Conservation (phyloP, 495 filamentous ascomycete genomes). For the Penicillium bovifimosum region DNA sequence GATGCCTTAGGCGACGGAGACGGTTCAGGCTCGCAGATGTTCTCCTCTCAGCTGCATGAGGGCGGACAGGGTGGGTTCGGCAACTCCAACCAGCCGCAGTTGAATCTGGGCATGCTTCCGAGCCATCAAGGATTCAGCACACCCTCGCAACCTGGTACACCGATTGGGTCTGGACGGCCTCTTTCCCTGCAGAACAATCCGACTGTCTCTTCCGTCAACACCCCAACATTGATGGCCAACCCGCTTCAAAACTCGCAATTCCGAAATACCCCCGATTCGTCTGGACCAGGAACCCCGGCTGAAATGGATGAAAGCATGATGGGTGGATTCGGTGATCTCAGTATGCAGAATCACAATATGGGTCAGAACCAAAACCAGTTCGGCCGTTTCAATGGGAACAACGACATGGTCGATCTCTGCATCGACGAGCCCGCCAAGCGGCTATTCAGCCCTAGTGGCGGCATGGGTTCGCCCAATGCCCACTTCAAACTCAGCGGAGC, state of each 20-base stretch:
- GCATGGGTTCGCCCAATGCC: conserved; percentile 61
- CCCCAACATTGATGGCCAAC: conserved; percentile 71
- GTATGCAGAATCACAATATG: conserved; percentile 56
- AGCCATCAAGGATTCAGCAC: conserved; percentile 71
- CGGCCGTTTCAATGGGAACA: conserved; percentile 35
- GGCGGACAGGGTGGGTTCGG: conserved; percentile 58
- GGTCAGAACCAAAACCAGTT: conserved; percentile 50
- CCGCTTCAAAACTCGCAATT: conserved; percentile 60
- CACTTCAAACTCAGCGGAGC: conserved; percentile 66
- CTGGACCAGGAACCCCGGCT: conserved; percentile 66
- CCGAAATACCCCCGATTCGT: conserved; percentile 66
- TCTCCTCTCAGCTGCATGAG: conserved; percentile 49
- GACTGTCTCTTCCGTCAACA: conserved; percentile 96
- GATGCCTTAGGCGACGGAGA: conserved; percentile 64
- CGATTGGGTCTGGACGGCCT: conserved; percentile 61
- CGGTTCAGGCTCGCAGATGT: conserved; percentile 56
- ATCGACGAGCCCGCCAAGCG: conserved; percentile 96
- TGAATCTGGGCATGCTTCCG: conserved; percentile 69
- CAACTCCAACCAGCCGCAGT: conserved; percentile 65
- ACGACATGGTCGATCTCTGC: conserved; percentile 64
- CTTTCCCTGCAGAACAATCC: conserved; percentile 81
- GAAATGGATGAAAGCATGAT: conserved; percentile 58
- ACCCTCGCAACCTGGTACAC: conserved; percentile 78
- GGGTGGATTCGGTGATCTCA: conserved; percentile 43
- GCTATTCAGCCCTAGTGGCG: conserved; percentile 79